Evolutionary conservation across 176 grass and related monocot species (phyloP).

Genomic region (Aegilops sharonensis): DNA sequence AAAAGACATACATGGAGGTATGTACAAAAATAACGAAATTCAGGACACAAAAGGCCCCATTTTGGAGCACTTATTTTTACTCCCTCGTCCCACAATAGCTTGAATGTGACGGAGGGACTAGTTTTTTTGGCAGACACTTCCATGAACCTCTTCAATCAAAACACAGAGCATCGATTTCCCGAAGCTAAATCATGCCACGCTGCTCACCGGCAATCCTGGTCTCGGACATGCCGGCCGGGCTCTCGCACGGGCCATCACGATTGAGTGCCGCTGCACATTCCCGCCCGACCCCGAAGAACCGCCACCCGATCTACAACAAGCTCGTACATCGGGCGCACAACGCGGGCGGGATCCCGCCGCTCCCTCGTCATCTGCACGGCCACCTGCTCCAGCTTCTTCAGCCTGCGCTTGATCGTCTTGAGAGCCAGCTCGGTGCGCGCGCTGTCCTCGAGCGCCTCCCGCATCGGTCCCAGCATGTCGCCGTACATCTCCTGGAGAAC

Average conservation of each 20-base stretch:
- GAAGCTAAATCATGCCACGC: background rate
- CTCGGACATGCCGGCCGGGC: background rate
- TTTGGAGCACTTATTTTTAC: too few species aligned
- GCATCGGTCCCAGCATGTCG: background rate
- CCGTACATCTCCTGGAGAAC: slow-evolving; percentile 3
- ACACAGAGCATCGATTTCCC: too few species aligned
- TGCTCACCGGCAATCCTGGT: too few species aligned
- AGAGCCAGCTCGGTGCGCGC: background rate
- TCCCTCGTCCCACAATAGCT: too few species aligned
- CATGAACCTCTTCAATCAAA: too few species aligned
- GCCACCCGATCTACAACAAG: background rate
- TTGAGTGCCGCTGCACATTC: background rate
- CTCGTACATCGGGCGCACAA: background rate
- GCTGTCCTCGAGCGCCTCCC: background rate
- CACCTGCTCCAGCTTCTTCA: background rate
- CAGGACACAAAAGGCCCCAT: too few species aligned
- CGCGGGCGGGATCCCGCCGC: background rate
- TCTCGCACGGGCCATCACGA: background rate
- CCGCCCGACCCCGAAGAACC: background rate
- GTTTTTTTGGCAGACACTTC: too few species aligned
- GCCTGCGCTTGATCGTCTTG: background rate
- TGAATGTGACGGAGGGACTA: too few species aligned
- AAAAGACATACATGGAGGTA: too few species aligned
- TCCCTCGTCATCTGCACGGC: background rate
- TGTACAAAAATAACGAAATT: too few species aligned